Percentiles rank a stretch among this genome's conserved stretches.
These are phyloP conservation scores for Pichia sp. DNA, from an alignment of 1,139 yeast species.

Conservation along the genomic window DNA sequence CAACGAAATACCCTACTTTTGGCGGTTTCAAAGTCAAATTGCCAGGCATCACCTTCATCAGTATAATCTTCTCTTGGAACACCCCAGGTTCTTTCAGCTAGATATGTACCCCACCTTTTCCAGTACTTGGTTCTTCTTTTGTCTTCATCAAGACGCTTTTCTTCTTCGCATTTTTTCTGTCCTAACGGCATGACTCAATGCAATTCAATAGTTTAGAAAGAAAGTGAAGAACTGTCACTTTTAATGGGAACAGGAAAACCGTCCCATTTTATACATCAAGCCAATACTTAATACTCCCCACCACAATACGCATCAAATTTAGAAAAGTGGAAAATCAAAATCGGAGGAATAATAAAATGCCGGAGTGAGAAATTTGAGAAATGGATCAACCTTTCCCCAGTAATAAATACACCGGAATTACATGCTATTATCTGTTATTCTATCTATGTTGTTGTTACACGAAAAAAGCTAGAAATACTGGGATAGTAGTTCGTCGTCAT, in stretches of 20 bases:
- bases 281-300: background rate
- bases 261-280: background rate
- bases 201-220: background rate
- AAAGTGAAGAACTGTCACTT: background rate
- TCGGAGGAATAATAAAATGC: background rate
- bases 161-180: conserved; percentile 40
- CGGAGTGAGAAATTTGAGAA: no score
- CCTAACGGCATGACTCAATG: conserved; percentile 8
- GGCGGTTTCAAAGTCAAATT: conserved; percentile 84
- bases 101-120: conserved; percentile 90
- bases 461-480: conserved; percentile 10
- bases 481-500: conserved; percentile 15
- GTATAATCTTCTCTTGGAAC: conserved; percentile 93
- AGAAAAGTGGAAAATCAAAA: background rate
- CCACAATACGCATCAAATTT: background rate
- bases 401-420: no score
- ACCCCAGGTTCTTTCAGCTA: conserved; percentile 91
- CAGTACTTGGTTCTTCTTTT: conserved; percentile 55
- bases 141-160: conserved; percentile 57
- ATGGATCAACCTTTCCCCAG: background rate
- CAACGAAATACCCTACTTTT: conserved; percentile 80
- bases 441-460: background rate
- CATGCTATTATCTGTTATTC: no score
- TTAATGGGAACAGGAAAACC: background rate
- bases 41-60: conserved; percentile 86